Percentiles rank a stretch among this genome's conserved stretches.
phyloP scores from a whole-genome alignment of 1,284 basidiomycete genomes.

The Ustilago esculenta region DNA sequence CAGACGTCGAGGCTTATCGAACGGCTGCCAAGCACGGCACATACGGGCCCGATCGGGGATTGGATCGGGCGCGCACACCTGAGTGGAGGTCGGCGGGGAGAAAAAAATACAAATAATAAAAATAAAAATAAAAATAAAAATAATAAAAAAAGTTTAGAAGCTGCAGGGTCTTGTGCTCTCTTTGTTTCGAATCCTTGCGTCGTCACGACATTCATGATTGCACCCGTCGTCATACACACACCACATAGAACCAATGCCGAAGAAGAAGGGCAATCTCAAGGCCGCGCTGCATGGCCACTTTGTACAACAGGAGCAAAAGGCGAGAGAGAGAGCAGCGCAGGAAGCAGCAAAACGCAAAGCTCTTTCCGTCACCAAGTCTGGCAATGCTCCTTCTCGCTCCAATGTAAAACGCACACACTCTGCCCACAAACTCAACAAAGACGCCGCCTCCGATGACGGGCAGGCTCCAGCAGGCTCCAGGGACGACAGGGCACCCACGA shows the following conservation, averaged over 20 bases:
- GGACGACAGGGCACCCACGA: no score
- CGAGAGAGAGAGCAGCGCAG: constrained; percentile 32
- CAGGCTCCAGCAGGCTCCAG: neutral
- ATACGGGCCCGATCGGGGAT: no score
- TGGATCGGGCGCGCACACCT: no score
- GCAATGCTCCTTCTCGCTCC: constrained; percentile 10
- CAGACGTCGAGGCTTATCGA: no score
- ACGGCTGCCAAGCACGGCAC: no score
- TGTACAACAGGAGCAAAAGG: constrained; percentile 35
- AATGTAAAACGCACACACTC: constrained; percentile 10
- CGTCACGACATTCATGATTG: no score
- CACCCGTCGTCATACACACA: neutral
- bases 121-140: neutral
- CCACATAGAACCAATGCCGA: constrained; percentile 32
- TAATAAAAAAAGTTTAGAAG: neutral
- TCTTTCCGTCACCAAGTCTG: constrained; percentile 30
- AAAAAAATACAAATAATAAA: no score
- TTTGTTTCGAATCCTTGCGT: neutral
- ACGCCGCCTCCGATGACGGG: neutral
- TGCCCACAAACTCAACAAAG: neutral
- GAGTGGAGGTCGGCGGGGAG: no score
- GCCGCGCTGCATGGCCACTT: constrained; percentile 45
- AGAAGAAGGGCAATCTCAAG: constrained; percentile 55
- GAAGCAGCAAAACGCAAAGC: constrained; percentile 51
- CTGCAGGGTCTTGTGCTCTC: neutral